phyloP scores from a whole-genome alignment of 192 early-diverging fungal species.

The Linnemannia hyalina region DNA sequence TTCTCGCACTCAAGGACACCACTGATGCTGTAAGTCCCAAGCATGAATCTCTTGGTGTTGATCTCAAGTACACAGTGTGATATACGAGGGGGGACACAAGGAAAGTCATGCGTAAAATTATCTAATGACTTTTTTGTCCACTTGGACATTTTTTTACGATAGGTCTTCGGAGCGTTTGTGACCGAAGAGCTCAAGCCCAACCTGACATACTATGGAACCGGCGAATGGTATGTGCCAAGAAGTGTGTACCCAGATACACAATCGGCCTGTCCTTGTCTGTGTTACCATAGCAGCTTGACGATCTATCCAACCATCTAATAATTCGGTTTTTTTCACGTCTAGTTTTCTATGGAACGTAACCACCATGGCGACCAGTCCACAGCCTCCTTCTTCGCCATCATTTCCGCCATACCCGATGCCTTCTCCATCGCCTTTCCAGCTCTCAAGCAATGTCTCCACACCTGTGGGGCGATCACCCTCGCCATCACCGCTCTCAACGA shows the following conservation, averaged over 20 bases:
- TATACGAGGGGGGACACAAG: background rate
- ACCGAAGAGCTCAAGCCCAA: constrained; percentile 74
- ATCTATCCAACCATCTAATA: background rate
- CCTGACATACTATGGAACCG: constrained; percentile 84
- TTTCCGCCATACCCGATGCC: constrained; percentile 24
- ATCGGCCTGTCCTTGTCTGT: background rate
- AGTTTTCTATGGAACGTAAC: constrained; percentile 82
- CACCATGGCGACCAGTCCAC: constrained; percentile 23
- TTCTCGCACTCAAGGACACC: constrained; percentile 79
- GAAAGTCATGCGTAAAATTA: background rate
- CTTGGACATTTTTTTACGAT: background rate
- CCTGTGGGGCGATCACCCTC: constrained; percentile 31
- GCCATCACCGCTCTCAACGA: background rate
- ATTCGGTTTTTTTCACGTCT: constrained; percentile 1
- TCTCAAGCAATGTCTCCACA: constrained; percentile 24
- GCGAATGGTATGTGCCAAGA: constrained; percentile 73
- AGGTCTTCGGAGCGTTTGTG: constrained; percentile 87
- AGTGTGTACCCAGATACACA: background rate
- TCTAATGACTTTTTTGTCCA: background rate
- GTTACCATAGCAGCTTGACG: background rate
- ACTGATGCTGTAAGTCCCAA: constrained; percentile 59
- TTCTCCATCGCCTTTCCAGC: constrained; percentile 46
- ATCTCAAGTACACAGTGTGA: background rate
- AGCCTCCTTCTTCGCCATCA: constrained; percentile 27
- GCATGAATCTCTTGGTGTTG: background rate